phyloP scores from a whole-genome alignment of 257 asterid species.

The Solanum ossicruentum region DNA sequence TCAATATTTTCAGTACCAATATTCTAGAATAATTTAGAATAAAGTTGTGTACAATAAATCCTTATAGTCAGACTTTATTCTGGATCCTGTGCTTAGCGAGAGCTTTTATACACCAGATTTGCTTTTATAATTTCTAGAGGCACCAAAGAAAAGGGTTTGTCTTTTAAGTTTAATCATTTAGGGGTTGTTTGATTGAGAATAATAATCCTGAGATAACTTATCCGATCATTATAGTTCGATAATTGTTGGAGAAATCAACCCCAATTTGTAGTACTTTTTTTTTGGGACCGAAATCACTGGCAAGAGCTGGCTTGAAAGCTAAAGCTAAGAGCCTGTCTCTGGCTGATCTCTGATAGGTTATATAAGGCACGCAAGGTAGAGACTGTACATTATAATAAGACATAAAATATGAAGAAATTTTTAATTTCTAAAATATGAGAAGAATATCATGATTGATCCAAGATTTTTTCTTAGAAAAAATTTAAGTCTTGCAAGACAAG shows the following conservation, averaged over 20 bases:
- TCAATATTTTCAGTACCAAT: not conserved
- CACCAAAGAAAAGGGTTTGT: not conserved
- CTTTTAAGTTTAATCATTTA: not conserved
- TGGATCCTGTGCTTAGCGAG: rapidly evolving
- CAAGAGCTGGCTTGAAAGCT: not conserved
- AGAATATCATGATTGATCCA: not conserved
- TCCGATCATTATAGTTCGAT: not conserved
- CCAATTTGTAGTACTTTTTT: not conserved
- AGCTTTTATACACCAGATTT: too few species aligned
- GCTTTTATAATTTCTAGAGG: not conserved
- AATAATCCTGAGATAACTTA: too few species aligned
- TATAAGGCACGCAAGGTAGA: not conserved
- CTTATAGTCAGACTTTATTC: too few species aligned
- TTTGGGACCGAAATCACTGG: not conserved
- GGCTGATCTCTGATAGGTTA: not conserved
- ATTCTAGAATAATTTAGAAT: not conserved
- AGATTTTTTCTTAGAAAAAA: not conserved
- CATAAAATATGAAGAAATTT: not conserved
- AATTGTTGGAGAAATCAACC: not conserved
- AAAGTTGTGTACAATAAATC: too few species aligned
- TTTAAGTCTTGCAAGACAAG: not conserved
- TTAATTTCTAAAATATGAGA: not conserved
- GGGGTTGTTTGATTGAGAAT: too few species aligned
- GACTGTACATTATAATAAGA: not conserved
- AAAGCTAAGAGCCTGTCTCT: not conserved